phyloP scores from a whole-genome alignment of 768 basidiomycete genomes.

The Cubamyces lactineus region DNA sequence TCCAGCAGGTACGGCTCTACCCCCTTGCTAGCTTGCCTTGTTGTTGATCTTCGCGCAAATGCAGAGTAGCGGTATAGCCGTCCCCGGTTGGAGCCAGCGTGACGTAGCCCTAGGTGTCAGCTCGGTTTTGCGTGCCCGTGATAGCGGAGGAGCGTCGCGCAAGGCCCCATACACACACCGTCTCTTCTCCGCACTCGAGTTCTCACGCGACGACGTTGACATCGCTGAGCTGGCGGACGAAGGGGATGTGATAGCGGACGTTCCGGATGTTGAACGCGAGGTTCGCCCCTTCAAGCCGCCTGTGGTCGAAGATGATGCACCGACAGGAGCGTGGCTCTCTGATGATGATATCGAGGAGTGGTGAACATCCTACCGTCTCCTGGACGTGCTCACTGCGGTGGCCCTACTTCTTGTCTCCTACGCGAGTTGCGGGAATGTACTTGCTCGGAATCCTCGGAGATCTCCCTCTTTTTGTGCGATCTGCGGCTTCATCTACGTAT shows the following conservation, averaged over 20 bases:
- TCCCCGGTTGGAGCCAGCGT: constrained; percentile 50
- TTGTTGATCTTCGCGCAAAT: neutral
- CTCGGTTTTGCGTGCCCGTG: constrained; percentile 56
- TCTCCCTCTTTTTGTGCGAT: too few species aligned
- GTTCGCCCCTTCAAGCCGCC: constrained; percentile 40
- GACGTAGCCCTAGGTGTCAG: constrained; percentile 63
- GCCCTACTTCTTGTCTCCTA: too few species aligned
- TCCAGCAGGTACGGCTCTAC: constrained; percentile 39
- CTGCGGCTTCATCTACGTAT: too few species aligned
- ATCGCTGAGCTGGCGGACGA: constrained; percentile 31
- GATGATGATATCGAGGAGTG: constrained; percentile 43
- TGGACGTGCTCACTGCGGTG: too few species aligned
- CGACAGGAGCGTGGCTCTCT: constrained; percentile 36
- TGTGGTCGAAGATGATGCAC: constrained; percentile 35
- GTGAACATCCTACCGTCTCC: neutral
- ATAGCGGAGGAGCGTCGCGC: constrained; percentile 20
- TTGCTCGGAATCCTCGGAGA: too few species aligned
- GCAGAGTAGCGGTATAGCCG: constrained; percentile 26
- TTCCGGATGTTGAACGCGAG: constrained; percentile 36
- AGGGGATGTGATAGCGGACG: constrained; percentile 21
- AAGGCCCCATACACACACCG: constrained; percentile 40
- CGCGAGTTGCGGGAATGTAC: too few species aligned
- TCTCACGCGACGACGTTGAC: constrained; percentile 30
- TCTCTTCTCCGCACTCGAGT: constrained; percentile 57
- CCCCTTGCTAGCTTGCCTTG: neutral